Percentiles rank a stretch among this genome's conserved stretches.
Conservation (phyloP, 2,329 filamentous ascomycete genomes). For the Seiridium cupressi region DNA sequence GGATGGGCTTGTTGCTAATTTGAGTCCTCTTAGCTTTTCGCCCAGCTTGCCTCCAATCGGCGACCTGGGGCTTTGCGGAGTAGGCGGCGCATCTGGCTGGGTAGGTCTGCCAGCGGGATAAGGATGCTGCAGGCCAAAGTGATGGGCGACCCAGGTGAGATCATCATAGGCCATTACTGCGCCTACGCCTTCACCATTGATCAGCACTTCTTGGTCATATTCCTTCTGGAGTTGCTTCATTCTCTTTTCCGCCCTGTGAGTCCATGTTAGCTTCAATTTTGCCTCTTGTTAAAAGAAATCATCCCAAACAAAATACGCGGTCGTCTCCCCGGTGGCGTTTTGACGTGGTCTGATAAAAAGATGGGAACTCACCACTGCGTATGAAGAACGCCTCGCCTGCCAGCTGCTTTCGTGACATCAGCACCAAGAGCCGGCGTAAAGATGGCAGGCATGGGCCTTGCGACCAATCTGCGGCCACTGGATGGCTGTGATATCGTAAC, state of each 20-base stretch:
- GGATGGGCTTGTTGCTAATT: constrained; percentile 69
- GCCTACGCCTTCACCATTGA: constrained; percentile 78
- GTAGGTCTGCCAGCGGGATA: constrained; percentile 13
- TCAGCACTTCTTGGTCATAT: constrained; percentile 69
- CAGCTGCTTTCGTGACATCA: constrained; percentile 58
- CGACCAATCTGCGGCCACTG: constrained; percentile 42
- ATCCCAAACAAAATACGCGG: too few species aligned
- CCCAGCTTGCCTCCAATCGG: constrained; percentile 67
- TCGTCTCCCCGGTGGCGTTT: not conserved
- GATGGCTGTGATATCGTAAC: constrained; percentile 59
- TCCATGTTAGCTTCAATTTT: not conserved
- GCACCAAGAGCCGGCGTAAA: constrained; percentile 74
- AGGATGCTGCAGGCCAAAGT: constrained; percentile 64
- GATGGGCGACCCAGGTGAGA: constrained; percentile 79
- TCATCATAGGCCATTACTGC: constrained; percentile 82
- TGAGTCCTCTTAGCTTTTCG: constrained; percentile 78
- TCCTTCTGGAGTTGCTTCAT: constrained; percentile 73
- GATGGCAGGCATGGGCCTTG: constrained; percentile 83
- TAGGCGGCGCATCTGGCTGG: constrained; percentile 16
- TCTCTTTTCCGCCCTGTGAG: constrained; percentile 67
- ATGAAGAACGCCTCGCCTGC: constrained; percentile 79
- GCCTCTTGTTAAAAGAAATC: too few species aligned
- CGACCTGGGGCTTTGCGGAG: constrained; percentile 59
- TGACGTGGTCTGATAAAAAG: not conserved
- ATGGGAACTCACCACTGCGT: constrained; percentile 61